phyloP scores from a whole-genome alignment of 345 rosid genomes.

The Hibiscus syriacus region DNA sequence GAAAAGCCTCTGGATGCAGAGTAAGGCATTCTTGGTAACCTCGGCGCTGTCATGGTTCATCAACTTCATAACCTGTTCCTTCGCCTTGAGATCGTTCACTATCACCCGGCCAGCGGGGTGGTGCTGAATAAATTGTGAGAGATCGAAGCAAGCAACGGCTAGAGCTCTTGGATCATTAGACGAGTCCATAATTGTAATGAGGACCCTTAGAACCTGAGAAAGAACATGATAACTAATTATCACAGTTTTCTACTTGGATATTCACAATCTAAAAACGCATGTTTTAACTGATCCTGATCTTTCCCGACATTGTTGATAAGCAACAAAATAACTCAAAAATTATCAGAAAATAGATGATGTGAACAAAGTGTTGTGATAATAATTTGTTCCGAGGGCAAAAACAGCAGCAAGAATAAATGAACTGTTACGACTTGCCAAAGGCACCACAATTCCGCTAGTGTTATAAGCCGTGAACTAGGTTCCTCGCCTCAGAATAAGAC shows the following conservation, averaged over 20 bases:
- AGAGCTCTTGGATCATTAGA: constrained; percentile 80
- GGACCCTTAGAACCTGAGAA: constrained; percentile 84
- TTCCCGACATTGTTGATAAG: neutral
- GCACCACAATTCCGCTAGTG: too few species aligned
- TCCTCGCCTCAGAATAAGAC: too few species aligned
- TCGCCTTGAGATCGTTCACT: constrained; percentile 82
- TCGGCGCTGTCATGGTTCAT: constrained; percentile 81
- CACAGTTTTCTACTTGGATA: neutral
- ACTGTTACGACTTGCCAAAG: neutral
- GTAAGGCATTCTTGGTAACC: constrained; percentile 69
- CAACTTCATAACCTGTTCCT: constrained; percentile 82
- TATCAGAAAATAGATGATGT: neutral
- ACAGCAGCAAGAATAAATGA: neutral
- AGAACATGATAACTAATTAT: constrained; percentile 1
- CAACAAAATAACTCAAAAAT: neutral
- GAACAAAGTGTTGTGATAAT: neutral
- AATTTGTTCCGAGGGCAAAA: neutral
- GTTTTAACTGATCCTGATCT: neutral
- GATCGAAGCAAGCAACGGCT: constrained; percentile 89
- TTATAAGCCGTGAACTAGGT: too few species aligned
- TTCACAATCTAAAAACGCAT: neutral
- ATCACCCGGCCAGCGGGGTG: constrained; percentile 92
- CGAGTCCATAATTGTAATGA: constrained; percentile 80
- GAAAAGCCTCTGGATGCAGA: constrained; percentile 87
- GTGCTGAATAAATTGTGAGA: constrained; percentile 88